Evolutionary conservation across 2,329 filamentous ascomycete species (phyloP).

Genomic region (Aspergillus sp.): DNA sequence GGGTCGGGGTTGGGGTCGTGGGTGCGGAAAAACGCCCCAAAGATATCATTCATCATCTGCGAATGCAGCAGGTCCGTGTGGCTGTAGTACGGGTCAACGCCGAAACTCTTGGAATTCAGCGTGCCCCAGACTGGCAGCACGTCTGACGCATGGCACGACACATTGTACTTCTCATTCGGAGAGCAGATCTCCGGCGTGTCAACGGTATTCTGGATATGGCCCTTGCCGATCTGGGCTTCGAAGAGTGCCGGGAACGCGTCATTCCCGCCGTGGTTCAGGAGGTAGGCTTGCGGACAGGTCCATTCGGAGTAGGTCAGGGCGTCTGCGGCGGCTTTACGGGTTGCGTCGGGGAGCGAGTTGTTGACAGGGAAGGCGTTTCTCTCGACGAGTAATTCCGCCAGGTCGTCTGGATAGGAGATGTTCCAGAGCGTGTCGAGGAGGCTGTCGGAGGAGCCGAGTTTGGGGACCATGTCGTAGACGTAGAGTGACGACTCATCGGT

Average conservation of each 20-base stretch:
- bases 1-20: conserved; percentile 14
- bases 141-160: conserved; percentile 18
- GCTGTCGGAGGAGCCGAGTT: conserved; percentile 5
- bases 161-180: conserved; percentile 17
- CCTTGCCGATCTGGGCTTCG: conserved; percentile 12
- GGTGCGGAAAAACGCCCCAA: conserved; percentile 13
- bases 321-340: conserved; percentile 9
- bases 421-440: conserved; percentile 10
- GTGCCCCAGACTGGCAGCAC: conserved; percentile 20
- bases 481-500: conserved; percentile 16
- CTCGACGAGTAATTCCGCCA: conserved; percentile 9
- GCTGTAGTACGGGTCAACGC: conserved; percentile 16
- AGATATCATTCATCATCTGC: conserved; percentile 17
- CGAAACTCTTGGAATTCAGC: conserved; percentile 14
- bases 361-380: conserved; percentile 8
- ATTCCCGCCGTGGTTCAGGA: conserved; percentile 1
- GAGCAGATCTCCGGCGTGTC: conserved; percentile 12
- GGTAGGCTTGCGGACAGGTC: conserved; percentile 5
- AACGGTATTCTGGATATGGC: conserved; percentile 13
- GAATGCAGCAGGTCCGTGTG: conserved; percentile 12
- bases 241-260: conserved; percentile 12
- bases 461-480: conserved; percentile 5
- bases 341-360: conserved; percentile 8
- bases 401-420: conserved; percentile 7
- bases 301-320: conserved; percentile 6